Evolutionary conservation across 257 asterid genomes (phyloP).

Genomic region (Solanum dulcamara): DNA sequence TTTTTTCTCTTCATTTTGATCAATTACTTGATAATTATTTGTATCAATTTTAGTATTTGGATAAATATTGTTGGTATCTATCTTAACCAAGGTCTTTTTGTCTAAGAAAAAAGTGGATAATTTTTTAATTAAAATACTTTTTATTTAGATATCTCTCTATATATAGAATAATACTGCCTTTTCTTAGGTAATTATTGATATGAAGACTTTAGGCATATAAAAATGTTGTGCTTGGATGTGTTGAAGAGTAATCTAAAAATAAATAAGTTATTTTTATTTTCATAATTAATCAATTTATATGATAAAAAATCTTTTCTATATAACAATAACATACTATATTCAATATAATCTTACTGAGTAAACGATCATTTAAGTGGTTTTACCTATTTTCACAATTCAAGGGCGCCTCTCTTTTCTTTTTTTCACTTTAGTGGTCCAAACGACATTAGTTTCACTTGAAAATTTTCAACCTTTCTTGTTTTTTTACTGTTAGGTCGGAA

Average conservation of each 20-base stretch:
- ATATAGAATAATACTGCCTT: not conserved
- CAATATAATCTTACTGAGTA: not conserved
- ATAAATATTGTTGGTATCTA: not conserved
- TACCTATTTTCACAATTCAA: not conserved
- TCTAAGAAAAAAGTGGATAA: not conserved
- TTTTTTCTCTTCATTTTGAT: not conserved
- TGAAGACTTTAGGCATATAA: no score
- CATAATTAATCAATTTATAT: no score
- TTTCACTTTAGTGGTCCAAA: not conserved
- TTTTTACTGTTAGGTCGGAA: no score
- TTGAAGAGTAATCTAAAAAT: no score
- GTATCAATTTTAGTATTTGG: not conserved
- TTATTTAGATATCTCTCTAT: not conserved
- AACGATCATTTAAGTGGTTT: no score
- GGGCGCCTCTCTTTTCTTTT: no score
- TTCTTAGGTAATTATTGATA: no score
- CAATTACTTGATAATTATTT: not conserved
- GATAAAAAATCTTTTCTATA: no score
- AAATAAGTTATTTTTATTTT: no score
- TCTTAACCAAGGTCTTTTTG: not conserved
- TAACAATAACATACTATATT: no score
- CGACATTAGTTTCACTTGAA: not conserved
- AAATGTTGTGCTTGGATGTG: not conserved
- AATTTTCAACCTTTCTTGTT: no score
- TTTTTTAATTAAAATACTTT: not conserved